Percentiles rank a stretch among this genome's conserved stretches.
Evolutionary conservation across 164 flowering plant genomes (phyloP).

Genomic region (Nelumbo lutea): DNA sequence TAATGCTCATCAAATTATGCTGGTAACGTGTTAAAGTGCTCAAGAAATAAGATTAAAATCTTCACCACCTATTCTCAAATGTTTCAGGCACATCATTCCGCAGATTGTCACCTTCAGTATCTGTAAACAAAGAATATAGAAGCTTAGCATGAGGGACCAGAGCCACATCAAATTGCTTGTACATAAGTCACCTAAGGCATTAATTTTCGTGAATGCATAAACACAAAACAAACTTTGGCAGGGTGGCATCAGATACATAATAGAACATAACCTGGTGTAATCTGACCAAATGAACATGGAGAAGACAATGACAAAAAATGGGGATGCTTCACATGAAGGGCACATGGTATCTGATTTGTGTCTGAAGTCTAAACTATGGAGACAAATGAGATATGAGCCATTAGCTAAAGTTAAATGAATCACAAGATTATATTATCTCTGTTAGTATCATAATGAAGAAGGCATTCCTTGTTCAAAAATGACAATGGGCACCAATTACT

Average conservation of each 20-base stretch:
- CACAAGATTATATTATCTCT: not conserved
- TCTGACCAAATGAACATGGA: too few species aligned
- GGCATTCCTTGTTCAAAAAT: not conserved
- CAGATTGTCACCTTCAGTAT: constrained; percentile 54
- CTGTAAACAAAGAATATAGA: constrained; percentile 26
- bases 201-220: too few species aligned
- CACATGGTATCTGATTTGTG: not conserved
- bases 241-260: too few species aligned
- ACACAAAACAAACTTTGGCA: too few species aligned
- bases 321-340: not conserved
- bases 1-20: not conserved
- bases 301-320: not conserved
- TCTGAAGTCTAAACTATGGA: not conserved
- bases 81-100: constrained; percentile 61
- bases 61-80: constrained; percentile 67
- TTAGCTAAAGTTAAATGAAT: not conserved
- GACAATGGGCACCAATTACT: not conserved
- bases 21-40: not conserved
- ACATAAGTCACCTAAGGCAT: too few species aligned
- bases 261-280: too few species aligned
- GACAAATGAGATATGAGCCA: too few species aligned
- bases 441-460: not conserved
- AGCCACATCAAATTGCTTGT: not conserved
- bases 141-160: not conserved
- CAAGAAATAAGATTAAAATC: not conserved